phyloP scores from a whole-genome alignment of 2,329 filamentous ascomycete genomes.

The Fusarium sp. region DNA sequence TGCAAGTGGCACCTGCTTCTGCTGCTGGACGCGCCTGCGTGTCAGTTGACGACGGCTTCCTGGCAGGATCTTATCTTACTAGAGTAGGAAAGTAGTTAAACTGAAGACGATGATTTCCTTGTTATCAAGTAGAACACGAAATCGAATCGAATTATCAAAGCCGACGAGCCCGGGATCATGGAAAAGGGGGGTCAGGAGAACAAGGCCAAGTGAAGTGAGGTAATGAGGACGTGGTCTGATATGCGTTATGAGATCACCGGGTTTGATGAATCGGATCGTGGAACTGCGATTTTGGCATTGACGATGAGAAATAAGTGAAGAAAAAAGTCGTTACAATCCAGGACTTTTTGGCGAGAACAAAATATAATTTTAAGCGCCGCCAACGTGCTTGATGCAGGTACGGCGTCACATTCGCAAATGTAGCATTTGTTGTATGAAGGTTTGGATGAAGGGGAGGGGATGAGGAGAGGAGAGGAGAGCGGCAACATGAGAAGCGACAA shows the following conservation, averaged over 20 bases:
- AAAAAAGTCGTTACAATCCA: conserved; percentile 1
- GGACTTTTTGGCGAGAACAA: neutral
- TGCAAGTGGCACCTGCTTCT: conserved; percentile 32
- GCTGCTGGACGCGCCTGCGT: conserved; percentile 17
- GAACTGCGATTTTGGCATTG: neutral
- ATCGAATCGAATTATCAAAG: conserved; percentile 35
- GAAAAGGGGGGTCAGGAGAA: conserved; percentile 26
- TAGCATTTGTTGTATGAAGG: conserved; percentile 27
- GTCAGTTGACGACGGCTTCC: conserved; percentile 24
- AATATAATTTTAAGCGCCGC: conserved; percentile 22
- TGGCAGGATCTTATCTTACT: conserved; percentile 15
- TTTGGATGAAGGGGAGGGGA: conserved; percentile 24
- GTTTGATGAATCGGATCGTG: conserved; percentile 15
- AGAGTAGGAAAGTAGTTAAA: neutral
- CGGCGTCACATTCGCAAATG: conserved; percentile 31
- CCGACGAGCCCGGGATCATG: conserved; percentile 21
- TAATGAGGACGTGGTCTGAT: conserved; percentile 47
- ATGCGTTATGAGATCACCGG: conserved; percentile 46
- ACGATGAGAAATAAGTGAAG: conserved; percentile 2
- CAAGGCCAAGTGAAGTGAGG: conserved; percentile 29
- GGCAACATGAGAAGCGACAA: conserved; percentile 27
- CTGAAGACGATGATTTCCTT: neutral
- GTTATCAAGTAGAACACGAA: conserved; percentile 34
- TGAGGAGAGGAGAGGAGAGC: conserved; percentile 7
- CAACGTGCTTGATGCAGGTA: conserved; percentile 44